A percentile compares a stretch with the other conserved stretches of the same genome.
phyloP scores from a whole-genome alignment of 495 filamentous ascomycete species.

The Tirmania nivea region DNA sequence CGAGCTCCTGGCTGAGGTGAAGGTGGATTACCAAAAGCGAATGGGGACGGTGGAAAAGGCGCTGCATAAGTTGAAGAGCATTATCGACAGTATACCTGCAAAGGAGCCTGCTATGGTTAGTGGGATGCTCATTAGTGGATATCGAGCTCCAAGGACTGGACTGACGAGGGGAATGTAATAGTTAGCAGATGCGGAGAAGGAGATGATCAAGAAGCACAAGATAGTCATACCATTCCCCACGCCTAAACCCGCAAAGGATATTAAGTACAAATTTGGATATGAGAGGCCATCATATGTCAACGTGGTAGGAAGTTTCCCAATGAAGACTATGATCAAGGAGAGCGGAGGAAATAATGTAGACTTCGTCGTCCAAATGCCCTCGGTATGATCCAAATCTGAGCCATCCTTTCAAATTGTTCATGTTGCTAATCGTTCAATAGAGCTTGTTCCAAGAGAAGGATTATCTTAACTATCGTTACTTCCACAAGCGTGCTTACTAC shows the following conservation, averaged over 20 bases:
- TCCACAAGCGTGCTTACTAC: conserved; percentile 86
- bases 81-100: conserved; percentile 50
- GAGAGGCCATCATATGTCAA: conserved; percentile 56
- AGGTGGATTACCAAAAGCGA: conserved; percentile 43
- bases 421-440: not conserved
- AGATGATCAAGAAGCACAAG: conserved; percentile 37
- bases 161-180: conserved; percentile 14
- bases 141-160: not conserved
- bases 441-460: conserved; percentile 80
- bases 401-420: not conserved
- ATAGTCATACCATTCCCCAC: conserved; percentile 62
- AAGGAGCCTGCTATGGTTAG: conserved; percentile 33
- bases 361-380: conserved; percentile 68
- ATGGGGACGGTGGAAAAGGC: conserved; percentile 42
- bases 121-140: not conserved
- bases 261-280: conserved; percentile 63
- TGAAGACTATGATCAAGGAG: conserved; percentile 46
- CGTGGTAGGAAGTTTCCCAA: conserved; percentile 68
- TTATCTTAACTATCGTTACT: conserved; percentile 79
- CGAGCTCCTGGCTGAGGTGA: conserved; percentile 50
- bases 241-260: conserved; percentile 46
- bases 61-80: conserved; percentile 46
- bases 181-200: conserved; percentile 44
- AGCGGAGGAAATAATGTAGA: conserved; percentile 42
- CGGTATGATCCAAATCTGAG: conserved; percentile 14